Percentiles rank a stretch among this genome's conserved stretches.
Conservation (phyloP, 495 filamentous ascomycete genomes). For the Aspergillus nanangensis region DNA sequence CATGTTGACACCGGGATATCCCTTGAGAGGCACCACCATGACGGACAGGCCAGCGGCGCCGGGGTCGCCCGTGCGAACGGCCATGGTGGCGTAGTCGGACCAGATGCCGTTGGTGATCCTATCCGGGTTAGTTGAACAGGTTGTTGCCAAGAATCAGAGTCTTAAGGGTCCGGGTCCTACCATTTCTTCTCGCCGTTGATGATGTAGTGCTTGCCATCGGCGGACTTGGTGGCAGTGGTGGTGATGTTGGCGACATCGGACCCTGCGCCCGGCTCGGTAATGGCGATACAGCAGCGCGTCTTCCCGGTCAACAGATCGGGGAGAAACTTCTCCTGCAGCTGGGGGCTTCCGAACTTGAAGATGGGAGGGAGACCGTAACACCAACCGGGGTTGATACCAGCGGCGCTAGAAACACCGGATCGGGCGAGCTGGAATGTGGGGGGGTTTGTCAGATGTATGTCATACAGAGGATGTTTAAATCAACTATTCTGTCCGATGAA, state of each 20-base stretch:
- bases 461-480: no score
- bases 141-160: no score
- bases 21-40: constrained; percentile 62
- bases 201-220: constrained; percentile 63
- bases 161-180: constrained; percentile 33
- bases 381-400: constrained; percentile 59
- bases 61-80: constrained; percentile 71
- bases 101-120: constrained; percentile 77
- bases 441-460: not conserved
- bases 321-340: constrained; percentile 59
- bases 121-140: not conserved
- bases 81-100: constrained; percentile 68
- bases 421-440: constrained; percentile 50
- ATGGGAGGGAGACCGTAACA: constrained; percentile 69
- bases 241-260: constrained; percentile 67
- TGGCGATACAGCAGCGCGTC: constrained; percentile 68
- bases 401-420: constrained; percentile 58
- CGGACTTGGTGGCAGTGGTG: constrained; percentile 59
- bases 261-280: constrained; percentile 71
- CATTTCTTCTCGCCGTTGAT: constrained; percentile 80
- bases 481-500: no score
- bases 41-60: constrained; percentile 58
- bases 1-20: constrained; percentile 59
- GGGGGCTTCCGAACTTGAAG: constrained; percentile 57
- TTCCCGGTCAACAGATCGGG: constrained; percentile 63